Percentiles rank a stretch among this genome's conserved stretches.
Conservation (phyloP, 371 early-diverging fungal genomes). For the Actinomortierella wolfii region DNA sequence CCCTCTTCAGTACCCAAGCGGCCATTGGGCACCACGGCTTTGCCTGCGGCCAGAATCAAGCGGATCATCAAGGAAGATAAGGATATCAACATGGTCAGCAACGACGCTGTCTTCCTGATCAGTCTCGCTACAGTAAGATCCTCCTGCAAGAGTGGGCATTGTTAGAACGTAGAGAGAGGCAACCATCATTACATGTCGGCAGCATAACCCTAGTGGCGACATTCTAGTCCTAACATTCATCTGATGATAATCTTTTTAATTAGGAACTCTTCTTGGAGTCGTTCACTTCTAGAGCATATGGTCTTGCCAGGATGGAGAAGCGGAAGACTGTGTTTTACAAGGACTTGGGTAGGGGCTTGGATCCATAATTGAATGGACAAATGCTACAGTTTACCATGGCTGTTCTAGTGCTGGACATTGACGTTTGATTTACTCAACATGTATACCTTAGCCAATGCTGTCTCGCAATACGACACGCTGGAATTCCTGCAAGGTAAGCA, state of each 20-base stretch:
- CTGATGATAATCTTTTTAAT: slow-evolving; percentile 1
- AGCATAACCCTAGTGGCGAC: background rate
- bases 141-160: no score
- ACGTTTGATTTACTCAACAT: background rate
- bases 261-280: slow-evolving; percentile 82
- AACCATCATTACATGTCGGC: no score
- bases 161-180: no score
- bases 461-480: slow-evolving; percentile 38
- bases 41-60: slow-evolving; percentile 80
- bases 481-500: slow-evolving; percentile 44
- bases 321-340: slow-evolving; percentile 77
- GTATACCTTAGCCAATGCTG: slow-evolving; percentile 27
- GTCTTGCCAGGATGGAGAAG: slow-evolving; percentile 68
- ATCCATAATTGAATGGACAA: background rate
- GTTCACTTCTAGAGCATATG: slow-evolving; percentile 67
- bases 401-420: no score
- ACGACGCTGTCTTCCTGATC: slow-evolving; percentile 80
- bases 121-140: slow-evolving; percentile 72
- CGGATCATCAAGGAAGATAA: slow-evolving; percentile 86
- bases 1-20: no score
- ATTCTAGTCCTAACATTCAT: background rate
- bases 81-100: slow-evolving; percentile 69
- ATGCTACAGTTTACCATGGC: background rate
- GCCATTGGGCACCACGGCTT: slow-evolving; percentile 53
- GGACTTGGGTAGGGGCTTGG: slow-evolving; percentile 67